phyloP scores from a whole-genome alignment of 169 alveolate species.

The Cyclospora cayetanensis region DNA sequence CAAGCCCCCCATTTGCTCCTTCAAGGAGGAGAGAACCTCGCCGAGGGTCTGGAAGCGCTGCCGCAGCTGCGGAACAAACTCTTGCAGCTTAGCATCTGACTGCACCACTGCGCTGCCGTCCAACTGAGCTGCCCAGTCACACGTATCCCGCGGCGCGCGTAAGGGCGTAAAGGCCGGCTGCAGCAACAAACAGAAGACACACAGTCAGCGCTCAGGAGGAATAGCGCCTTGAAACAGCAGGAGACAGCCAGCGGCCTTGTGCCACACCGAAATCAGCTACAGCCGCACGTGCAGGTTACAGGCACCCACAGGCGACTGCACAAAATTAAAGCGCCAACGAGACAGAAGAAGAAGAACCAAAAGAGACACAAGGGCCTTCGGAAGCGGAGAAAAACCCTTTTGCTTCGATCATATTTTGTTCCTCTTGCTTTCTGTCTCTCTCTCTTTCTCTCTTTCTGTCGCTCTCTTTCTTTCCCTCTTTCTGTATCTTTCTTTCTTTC shows the following conservation, averaged over 20 bases:
- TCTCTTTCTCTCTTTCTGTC: too few relatives aligned
- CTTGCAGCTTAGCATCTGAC: slow-evolving; percentile 62
- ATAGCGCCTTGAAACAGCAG: background rate
- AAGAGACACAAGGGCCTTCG: too few relatives aligned
- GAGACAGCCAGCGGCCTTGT: background rate
- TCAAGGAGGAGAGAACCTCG: background rate
- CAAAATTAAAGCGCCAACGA: background rate
- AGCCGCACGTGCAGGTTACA: background rate
- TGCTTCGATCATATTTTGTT: too few relatives aligned
- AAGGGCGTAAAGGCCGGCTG: slow-evolving; percentile 54
- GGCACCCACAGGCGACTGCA: background rate
- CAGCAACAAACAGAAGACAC: background rate
- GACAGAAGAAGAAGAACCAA: too few relatives aligned
- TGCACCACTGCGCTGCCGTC: slow-evolving; percentile 68
- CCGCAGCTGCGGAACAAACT: slow-evolving; percentile 59
- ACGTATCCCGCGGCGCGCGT: slow-evolving; percentile 66
- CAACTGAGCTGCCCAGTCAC: slow-evolving; percentile 55
- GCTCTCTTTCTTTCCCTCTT: too few relatives aligned
- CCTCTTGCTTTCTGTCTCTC: too few relatives aligned
- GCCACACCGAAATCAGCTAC: background rate
- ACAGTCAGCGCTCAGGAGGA: too few relatives aligned
- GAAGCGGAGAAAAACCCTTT: too few relatives aligned
- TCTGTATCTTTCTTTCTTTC: too few relatives aligned
- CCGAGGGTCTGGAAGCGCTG: slow-evolving; percentile 39
- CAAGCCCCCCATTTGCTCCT: slow-evolving; percentile 66